These are phyloP conservation scores for Ceratocystis papillata DNA, from an alignment of 2,329 filamentous ascomycete species.

Conservation along the genomic window DNA sequence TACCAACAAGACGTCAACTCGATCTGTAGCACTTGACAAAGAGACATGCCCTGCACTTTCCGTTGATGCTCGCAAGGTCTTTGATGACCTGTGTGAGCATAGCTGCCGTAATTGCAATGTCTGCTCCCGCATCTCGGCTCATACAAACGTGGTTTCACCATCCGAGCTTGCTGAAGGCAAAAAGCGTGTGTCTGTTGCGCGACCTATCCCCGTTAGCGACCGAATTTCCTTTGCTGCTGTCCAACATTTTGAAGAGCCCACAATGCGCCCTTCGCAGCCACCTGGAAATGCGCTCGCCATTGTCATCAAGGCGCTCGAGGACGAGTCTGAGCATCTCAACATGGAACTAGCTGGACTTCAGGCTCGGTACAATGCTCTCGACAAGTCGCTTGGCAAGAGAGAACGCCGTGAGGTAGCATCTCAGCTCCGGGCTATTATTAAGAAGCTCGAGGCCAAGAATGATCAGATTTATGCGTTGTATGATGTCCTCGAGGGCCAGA, in stretches of 20 bases:
- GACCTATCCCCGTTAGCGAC: constrained; percentile 56
- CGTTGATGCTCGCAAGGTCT: constrained; percentile 41
- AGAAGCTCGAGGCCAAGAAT: constrained; percentile 58
- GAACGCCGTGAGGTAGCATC: constrained; percentile 51
- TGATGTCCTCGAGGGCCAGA: constrained; percentile 74
- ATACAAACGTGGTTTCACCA: constrained; percentile 33
- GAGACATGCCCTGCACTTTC: constrained; percentile 40
- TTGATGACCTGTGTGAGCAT: constrained; percentile 45
- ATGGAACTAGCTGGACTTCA: constrained; percentile 54
- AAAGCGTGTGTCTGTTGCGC: constrained; percentile 51
- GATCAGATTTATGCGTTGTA: constrained; percentile 74
- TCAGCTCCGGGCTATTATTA: constrained; percentile 51
- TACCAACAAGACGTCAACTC: background rate
- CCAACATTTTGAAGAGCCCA: constrained; percentile 37
- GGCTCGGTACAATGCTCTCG: constrained; percentile 52
- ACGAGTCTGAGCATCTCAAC: constrained; percentile 69
- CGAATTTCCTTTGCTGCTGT: constrained; percentile 30
- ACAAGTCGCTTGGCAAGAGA: constrained; percentile 54
- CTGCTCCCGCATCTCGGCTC: constrained; percentile 44
- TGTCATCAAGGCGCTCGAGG: constrained; percentile 72
- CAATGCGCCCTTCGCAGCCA: constrained; percentile 55
- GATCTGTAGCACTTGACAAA: constrained; percentile 21
- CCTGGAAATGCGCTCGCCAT: constrained; percentile 64
- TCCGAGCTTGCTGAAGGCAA: constrained; percentile 37
- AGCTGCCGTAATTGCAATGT: constrained; percentile 47